A percentile compares a stretch with the other conserved stretches of the same genome.
Evolutionary conservation across 2,329 filamentous ascomycete species (phyloP).

Genomic region (Aspergillus flavus): DNA sequence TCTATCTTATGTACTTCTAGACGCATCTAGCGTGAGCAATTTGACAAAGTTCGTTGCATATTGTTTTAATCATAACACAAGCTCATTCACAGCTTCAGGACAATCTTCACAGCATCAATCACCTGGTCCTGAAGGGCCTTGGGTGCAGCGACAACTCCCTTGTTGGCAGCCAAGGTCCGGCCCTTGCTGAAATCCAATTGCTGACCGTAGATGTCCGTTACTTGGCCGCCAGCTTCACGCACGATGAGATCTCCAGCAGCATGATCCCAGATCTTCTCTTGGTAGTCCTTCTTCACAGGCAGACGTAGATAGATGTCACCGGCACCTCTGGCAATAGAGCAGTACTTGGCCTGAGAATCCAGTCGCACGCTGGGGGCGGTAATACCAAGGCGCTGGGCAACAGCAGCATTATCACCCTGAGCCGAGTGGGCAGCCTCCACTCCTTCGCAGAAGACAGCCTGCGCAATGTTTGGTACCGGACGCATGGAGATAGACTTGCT

Average conservation of each 20-base stretch:
- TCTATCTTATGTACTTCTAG: constrained; percentile 38
- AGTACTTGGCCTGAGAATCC: constrained; percentile 98
- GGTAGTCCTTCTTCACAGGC: constrained; percentile 81
- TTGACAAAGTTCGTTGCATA: constrained; percentile 17
- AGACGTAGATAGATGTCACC: constrained; percentile 93
- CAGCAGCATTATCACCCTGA: constrained; percentile 82
- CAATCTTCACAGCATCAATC: constrained; percentile 78
- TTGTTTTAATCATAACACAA: constrained; percentile 16
- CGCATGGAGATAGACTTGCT: constrained; percentile 78
- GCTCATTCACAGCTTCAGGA: constrained; percentile 56
- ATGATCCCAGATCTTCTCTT: constrained; percentile 99
- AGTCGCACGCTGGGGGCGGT: constrained; percentile 87
- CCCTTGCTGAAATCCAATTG: constrained; percentile 84
- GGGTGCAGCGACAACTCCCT: constrained; percentile 89
- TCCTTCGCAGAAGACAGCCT: constrained; percentile 93
- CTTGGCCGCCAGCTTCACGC: constrained; percentile 86
- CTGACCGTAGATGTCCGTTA: constrained; percentile 86
- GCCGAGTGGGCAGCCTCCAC: constrained; percentile 92
- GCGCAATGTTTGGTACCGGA: constrained; percentile 69
- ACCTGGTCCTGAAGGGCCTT: constrained; percentile 74
- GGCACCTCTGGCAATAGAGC: constrained; percentile 87
- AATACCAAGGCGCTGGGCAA: constrained; percentile 83
- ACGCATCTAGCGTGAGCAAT: constrained; percentile 33
- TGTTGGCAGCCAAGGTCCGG: constrained; percentile 84
- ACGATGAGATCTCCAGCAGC: constrained; percentile 94